Percentiles rank a stretch among this genome's conserved stretches.
phyloP scores from a whole-genome alignment of 805 yeast species.

The Candida montana region DNA sequence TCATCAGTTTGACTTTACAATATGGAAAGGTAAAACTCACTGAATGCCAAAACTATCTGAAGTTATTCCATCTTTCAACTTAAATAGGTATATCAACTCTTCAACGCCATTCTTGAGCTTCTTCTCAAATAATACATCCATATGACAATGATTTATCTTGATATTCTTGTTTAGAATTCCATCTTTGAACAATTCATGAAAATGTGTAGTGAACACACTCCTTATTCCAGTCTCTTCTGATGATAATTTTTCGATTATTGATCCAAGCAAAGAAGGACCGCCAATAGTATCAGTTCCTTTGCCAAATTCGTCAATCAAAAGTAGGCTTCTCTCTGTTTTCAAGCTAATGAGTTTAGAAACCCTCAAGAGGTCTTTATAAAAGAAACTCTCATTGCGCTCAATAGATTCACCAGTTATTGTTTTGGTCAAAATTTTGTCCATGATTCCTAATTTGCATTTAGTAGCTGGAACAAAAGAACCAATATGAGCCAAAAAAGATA shows the following conservation, averaged over 20 bases:
- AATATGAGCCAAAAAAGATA: conserved; percentile 45
- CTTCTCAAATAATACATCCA: conserved; percentile 26
- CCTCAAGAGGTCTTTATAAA: conserved; percentile 43
- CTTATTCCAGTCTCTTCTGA: conserved; percentile 17
- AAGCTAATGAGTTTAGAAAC: conserved; percentile 38
- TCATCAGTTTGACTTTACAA: too few relatives aligned
- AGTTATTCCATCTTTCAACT: conserved; percentile 28
- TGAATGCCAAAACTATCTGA: conserved; percentile 32
- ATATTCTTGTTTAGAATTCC: conserved; percentile 18
- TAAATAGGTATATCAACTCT: conserved; percentile 30
- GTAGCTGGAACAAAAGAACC: conserved; percentile 52
- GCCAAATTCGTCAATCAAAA: conserved; percentile 51
- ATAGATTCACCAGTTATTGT: conserved; percentile 37
- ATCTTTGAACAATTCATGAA: conserved; percentile 34
- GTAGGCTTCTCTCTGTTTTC: conserved; percentile 34
- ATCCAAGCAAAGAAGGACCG: conserved; percentile 41
- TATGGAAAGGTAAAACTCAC: too few relatives aligned
- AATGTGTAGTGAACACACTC: conserved; percentile 38
- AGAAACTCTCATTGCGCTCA: conserved; percentile 40
- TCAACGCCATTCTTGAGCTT: neutral
- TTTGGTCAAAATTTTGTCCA: conserved; percentile 43
- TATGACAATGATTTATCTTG: conserved; percentile 30
- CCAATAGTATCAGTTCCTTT: conserved; percentile 45
- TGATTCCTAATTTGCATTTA: conserved; percentile 40
- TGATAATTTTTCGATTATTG: conserved; percentile 27